Percentiles rank a stretch among this genome's conserved stretches.
These are phyloP conservation scores for Mycena maculata DNA, from an alignment of 768 basidiomycete genomes.

Conservation along the genomic window DNA sequence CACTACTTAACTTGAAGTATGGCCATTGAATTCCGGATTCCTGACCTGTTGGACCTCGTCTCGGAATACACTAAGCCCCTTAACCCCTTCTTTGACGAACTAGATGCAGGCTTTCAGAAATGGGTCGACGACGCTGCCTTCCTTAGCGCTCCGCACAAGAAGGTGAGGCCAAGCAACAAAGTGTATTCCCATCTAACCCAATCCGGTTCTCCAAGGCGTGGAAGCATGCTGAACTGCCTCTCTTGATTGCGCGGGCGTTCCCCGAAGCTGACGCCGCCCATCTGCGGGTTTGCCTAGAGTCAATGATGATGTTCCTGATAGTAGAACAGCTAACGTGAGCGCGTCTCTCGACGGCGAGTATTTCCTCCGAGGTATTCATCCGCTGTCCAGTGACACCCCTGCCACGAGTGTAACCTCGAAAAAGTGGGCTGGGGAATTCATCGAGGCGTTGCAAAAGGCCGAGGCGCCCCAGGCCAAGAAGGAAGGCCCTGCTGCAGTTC, in stretches of 20 bases:
- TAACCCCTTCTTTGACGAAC: conserved; percentile 30
- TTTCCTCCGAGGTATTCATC: not conserved
- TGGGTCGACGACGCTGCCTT: conserved; percentile 36
- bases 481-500: conserved; percentile 25
- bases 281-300: conserved; percentile 34
- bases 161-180: conserved; percentile 15
- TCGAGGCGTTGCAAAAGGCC: conserved; percentile 25
- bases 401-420: conserved; percentile 26
- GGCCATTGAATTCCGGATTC: conserved; percentile 26
- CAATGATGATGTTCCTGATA: conserved; percentile 38
- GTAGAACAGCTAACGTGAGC: conserved; percentile 39
- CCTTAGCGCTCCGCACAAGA: conserved; percentile 31
- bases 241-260: conserved; percentile 35
- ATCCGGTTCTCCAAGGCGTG: conserved; percentile 29
- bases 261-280: conserved; percentile 34
- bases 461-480: conserved; percentile 19
- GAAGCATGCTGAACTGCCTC: conserved; percentile 38
- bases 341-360: too few species aligned
- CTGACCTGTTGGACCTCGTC: conserved; percentile 25
- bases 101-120: conserved; percentile 30
- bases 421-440: conserved; percentile 31
- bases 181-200: not conserved
- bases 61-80: conserved; percentile 31
- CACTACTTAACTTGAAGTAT: not conserved
- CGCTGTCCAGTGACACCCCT: conserved; percentile 23